phyloP scores from a whole-genome alignment of 2,329 filamentous ascomycete genomes.

The Arthroderma sp. region DNA sequence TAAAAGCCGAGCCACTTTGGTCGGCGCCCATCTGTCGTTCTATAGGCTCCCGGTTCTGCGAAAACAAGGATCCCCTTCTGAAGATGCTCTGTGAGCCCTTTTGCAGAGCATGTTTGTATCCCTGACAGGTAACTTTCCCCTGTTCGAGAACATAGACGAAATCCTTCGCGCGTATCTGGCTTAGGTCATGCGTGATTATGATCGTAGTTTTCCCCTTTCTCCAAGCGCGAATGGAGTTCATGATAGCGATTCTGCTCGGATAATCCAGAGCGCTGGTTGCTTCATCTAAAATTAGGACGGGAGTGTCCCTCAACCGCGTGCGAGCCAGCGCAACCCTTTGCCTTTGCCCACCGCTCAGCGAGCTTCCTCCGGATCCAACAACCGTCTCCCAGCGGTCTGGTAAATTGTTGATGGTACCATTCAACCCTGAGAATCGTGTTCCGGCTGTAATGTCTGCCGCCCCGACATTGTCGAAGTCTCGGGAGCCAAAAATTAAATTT shows the following conservation, averaged over 20 bases:
- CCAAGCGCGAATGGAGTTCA: constrained; percentile 67
- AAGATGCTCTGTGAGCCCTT: not conserved
- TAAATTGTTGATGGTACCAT: constrained; percentile 52
- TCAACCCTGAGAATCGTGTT: constrained; percentile 54
- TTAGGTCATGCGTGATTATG: constrained; percentile 81
- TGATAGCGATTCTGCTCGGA: constrained; percentile 52
- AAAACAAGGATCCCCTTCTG: not conserved
- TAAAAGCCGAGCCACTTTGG: too few relatives aligned
- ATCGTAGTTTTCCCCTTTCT: constrained; percentile 72
- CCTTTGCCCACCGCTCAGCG: constrained; percentile 71
- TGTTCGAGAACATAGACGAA: constrained; percentile 69
- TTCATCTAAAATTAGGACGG: constrained; percentile 77
- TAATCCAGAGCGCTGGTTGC: constrained; percentile 75
- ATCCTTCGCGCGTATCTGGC: constrained; percentile 58
- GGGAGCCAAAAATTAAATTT: constrained; percentile 64
- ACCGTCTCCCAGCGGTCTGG: constrained; percentile 58
- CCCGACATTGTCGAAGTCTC: constrained; percentile 35
- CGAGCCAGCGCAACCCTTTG: constrained; percentile 72
- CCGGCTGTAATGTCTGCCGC: constrained; percentile 47
- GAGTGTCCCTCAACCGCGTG: constrained; percentile 61
- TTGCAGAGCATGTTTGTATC: constrained; percentile 37
- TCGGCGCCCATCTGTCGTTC: not conserved
- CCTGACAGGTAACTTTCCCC: constrained; percentile 55
- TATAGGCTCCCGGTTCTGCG: not conserved
- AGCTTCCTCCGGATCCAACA: constrained; percentile 55